Evolutionary conservation across 345 rosid genomes (phyloP).

Genomic region (Euclidium syriacum): DNA sequence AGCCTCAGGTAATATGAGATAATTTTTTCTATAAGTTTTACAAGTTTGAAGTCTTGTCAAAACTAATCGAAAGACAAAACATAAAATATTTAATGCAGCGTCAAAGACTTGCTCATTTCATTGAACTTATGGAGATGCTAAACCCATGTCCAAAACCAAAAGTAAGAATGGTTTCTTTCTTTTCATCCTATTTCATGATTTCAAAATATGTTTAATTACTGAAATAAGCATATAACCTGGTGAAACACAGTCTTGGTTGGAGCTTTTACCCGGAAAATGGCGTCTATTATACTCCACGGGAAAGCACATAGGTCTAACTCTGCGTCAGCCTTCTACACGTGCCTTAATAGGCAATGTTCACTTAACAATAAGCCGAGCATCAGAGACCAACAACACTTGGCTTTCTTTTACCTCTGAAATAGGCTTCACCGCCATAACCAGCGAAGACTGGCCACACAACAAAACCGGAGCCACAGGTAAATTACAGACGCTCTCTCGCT

Average conservation of each 20-base stretch:
- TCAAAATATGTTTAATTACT: too few species aligned
- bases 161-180: too few species aligned
- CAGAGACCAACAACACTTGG: constrained; percentile 32
- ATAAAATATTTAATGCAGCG: constrained; percentile 38
- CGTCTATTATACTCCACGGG: constrained; percentile 79
- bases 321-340: constrained; percentile 77
- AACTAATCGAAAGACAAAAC: not conserved
- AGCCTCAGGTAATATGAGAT: constrained; percentile 53
- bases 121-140: constrained; percentile 90
- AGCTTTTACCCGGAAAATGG: constrained; percentile 89
- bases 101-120: constrained; percentile 70
- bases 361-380: constrained; percentile 46
- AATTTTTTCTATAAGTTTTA: not conserved
- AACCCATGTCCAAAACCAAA: constrained; percentile 78
- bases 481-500: constrained; percentile 51
- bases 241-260: constrained; percentile 62
- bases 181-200: not conserved
- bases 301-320: constrained; percentile 80
- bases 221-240: not conserved
- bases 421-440: constrained; percentile 55
- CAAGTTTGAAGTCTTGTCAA: not conserved
- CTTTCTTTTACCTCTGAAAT: constrained; percentile 53
- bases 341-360: constrained; percentile 61
- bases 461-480: constrained; percentile 57
- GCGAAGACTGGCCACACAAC: constrained; percentile 70